Conservation (phyloP, 129 eudicot species). For the Centrapalus pauciflorus region DNA sequence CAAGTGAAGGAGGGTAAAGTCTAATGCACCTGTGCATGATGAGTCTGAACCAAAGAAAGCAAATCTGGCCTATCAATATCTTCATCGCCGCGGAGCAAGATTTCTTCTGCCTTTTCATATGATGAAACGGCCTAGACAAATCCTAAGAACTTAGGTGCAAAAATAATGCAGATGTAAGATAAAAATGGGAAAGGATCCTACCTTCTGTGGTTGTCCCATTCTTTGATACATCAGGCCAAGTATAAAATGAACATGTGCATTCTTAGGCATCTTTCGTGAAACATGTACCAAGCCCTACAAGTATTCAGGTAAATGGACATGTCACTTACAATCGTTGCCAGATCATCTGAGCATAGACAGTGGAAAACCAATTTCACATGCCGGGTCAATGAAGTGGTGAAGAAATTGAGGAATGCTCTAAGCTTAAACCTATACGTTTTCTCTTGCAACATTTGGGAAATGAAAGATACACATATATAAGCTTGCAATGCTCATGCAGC, state of each 20-base stretch:
- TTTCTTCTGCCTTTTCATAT: constrained; percentile 95
- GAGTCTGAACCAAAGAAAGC: constrained; percentile 88
- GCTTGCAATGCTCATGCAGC: no score
- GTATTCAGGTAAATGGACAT: not conserved
- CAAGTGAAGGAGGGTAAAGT: not conserved
- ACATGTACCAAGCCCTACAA: constrained; percentile 84
- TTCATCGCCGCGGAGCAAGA: constrained; percentile 84
- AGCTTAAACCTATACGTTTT: not conserved
- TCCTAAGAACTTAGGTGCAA: constrained; percentile 10
- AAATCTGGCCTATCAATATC: constrained; percentile 91
- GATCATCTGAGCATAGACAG: not conserved
- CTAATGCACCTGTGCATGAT: constrained; percentile 80
- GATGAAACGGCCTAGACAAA: constrained; percentile 57
- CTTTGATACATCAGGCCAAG: constrained; percentile 92
- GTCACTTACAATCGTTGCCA: not conserved
- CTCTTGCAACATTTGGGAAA: not conserved
- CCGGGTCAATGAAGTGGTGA: not conserved
- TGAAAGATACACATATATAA: no score
- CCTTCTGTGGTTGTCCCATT: constrained; percentile 98
- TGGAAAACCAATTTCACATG: not conserved
- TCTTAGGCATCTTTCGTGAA: constrained; percentile 91
- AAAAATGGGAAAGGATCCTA: constrained; percentile 11
- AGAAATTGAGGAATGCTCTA: not conserved
- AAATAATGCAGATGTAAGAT: not conserved
- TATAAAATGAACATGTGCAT: constrained; percentile 91